A percentile compares a stretch with the other conserved stretches of the same genome.
Evolutionary conservation across 2,329 filamentous ascomycete species (phyloP).

Genomic region (Colletotrichum falcatum): DNA sequence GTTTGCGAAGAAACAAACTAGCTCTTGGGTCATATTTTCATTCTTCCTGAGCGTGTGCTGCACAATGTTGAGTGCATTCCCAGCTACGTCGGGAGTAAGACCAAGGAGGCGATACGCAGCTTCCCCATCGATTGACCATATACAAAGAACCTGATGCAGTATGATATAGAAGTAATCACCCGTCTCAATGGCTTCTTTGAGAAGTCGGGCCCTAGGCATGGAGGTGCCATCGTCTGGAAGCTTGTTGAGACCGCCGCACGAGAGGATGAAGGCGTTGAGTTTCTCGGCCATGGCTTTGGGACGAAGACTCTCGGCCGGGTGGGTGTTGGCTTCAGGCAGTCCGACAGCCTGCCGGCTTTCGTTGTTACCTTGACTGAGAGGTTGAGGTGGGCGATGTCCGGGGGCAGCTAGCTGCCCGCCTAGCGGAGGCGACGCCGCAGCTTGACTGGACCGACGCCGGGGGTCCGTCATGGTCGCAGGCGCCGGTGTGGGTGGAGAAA

Average conservation of each 20-base stretch:
- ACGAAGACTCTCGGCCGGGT: neutral
- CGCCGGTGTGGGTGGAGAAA: neutral
- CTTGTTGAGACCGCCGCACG: constrained; percentile 1
- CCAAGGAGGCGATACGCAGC: constrained; percentile 48
- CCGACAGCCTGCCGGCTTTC: neutral
- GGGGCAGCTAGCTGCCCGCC: neutral
- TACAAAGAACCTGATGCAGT: constrained; percentile 74
- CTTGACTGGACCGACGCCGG: neutral
- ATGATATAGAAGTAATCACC: constrained; percentile 73
- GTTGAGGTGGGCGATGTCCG: neutral
- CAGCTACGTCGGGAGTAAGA: constrained; percentile 41
- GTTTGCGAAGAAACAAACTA: constrained; percentile 50
- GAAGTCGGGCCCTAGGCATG: constrained; percentile 61
- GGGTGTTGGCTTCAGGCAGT: neutral
- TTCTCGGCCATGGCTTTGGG: constrained; percentile 12
- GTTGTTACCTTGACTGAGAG: neutral
- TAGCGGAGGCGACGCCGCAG: neutral
- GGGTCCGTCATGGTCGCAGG: neutral
- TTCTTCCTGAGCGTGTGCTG: constrained; percentile 55
- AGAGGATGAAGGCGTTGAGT: constrained; percentile 5
- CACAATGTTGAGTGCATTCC: constrained; percentile 51
- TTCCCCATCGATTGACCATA: constrained; percentile 58
- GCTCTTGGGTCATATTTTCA: constrained; percentile 44
- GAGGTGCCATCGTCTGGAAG: constrained; percentile 25
- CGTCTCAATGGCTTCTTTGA: constrained; percentile 66